phyloP scores from a whole-genome alignment of 352 stramenopile species.

The Phytophthora fragariae region DNA sequence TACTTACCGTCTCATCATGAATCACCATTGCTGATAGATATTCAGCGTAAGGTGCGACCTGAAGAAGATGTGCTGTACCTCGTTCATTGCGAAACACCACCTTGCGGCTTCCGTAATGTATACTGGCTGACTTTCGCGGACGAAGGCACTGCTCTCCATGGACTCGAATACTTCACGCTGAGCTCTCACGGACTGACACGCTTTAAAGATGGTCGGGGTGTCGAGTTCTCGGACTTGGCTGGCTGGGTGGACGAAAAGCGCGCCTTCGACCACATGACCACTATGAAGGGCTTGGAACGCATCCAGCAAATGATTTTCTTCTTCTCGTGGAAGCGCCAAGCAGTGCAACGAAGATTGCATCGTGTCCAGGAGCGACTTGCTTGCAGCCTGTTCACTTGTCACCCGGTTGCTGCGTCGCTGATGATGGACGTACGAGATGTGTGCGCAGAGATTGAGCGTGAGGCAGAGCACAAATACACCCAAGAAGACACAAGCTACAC shows the following conservation, averaged over 20 bases:
- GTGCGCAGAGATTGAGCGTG: conserved; percentile 30
- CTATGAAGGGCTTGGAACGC: conserved; percentile 63
- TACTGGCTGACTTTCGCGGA: conserved; percentile 68
- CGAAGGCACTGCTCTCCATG: conserved; percentile 38
- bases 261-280: conserved; percentile 78
- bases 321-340: conserved; percentile 73
- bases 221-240: conserved; percentile 63
- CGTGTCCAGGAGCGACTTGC: conserved; percentile 47
- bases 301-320: conserved; percentile 82
- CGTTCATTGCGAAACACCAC: conserved; percentile 43
- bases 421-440: conserved; percentile 42
- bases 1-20: not conserved
- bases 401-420: conserved; percentile 43
- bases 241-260: conserved; percentile 76
- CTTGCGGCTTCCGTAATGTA: conserved; percentile 71
- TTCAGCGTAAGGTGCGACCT: conserved; percentile 27
- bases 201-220: conserved; percentile 43
- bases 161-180: conserved; percentile 63
- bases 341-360: conserved; percentile 49
- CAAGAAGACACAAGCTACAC: conserved; percentile 27
- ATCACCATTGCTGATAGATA: conserved; percentile 12
- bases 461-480: conserved; percentile 23
- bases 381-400: conserved; percentile 63
- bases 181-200: conserved; percentile 67
- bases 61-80: conserved; percentile 74